phyloP scores from a whole-genome alignment of 169 alveolate genomes.

The Eimeria maxima region DNA sequence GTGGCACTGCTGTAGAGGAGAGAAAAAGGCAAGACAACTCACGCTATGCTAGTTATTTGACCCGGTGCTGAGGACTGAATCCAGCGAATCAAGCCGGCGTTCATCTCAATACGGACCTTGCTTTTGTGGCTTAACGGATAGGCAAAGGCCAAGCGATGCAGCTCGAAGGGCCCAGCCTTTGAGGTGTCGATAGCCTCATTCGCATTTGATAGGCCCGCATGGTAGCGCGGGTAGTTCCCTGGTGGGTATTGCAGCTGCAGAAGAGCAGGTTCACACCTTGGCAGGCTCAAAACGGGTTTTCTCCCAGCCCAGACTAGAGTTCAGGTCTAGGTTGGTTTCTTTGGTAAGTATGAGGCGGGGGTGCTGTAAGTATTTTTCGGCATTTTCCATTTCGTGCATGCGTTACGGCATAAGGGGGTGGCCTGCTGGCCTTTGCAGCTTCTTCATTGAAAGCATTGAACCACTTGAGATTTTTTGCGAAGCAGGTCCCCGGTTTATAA shows the following conservation, averaged over 20 bases:
- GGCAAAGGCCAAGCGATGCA: conserved; percentile 72
- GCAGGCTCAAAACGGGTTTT: neutral
- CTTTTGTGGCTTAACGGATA: conserved; percentile 61
- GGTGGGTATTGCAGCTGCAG: conserved; percentile 68
- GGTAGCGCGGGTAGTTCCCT: conserved; percentile 61
- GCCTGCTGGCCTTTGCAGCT: conserved; percentile 37
- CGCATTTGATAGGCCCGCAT: conserved; percentile 43
- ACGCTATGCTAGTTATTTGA: conserved; percentile 75
- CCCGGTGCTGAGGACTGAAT: conserved; percentile 74
- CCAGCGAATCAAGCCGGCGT: conserved; percentile 78
- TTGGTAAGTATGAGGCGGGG: neutral
- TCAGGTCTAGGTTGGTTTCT: neutral
- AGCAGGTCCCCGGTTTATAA: conserved; percentile 35
- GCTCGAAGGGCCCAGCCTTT: conserved; percentile 56
- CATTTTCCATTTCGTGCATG: neutral
- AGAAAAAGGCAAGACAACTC: conserved; percentile 2
- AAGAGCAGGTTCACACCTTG: neutral
- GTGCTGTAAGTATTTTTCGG: neutral
- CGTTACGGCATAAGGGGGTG: conserved; percentile 66
- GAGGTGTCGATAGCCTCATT: conserved; percentile 62
- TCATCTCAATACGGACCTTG: conserved; percentile 72
- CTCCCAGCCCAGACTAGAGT: neutral
- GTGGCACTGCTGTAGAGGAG: neutral
- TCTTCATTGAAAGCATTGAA: conserved; percentile 55
- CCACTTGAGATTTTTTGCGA: conserved; percentile 72